Base-by-base conservation (phyloP, 2,329 filamentous ascomycete species). In the Ceratocystis colombiana region DNA sequence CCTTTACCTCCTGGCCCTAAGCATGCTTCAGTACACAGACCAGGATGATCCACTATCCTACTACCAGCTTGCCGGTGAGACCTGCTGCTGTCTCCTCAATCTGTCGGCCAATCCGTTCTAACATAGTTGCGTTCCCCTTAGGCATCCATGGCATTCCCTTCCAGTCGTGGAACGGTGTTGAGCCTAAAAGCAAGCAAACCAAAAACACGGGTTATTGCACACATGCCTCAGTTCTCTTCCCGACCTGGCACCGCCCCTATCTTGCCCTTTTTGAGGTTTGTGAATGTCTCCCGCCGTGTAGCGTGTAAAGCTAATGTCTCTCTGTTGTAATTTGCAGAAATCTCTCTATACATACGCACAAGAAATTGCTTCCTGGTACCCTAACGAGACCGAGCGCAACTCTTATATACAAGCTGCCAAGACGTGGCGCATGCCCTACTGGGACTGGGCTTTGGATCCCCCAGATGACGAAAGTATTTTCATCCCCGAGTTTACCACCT, bases 161-260 rank as follows among this genome's bases (percentile, higher is more conserved):
- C 69, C 70, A 76, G 48, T 73, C 79, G 12, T 85, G 82, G 80
- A 81, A 79, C 37, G 79, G 76, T 44, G 82, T 84, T 25, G 71
- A 75, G 62, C 82, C 81, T 67, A 77, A 79, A 66, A 67, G 55
- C 45, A 45, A 44, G 45, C 66, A 68, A 50, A 68, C 67, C 20
- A 66, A 55, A 22, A 76, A 79, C 48, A 78, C 81, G 17, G 90
- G 89, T 62, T 95, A 91, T 73, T 95, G 90, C 73, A 83, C 84
- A 15, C 90, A 96, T 75, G 82, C 80, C 28, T 88, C 88, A 1
- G 84, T 87, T 50, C 77, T 94, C 17, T 94, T 96, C 73, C 84
- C 87, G 48, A 82, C 86, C 48, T 95, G 90, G 90, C 90, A 96
- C 78, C 83, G 90, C 62, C 88, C 89, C 0, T 95, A 93, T 74